Evolutionary conservation across 805 yeast species (phyloP).

Genomic region (Wickerhamiella brachini): DNA sequence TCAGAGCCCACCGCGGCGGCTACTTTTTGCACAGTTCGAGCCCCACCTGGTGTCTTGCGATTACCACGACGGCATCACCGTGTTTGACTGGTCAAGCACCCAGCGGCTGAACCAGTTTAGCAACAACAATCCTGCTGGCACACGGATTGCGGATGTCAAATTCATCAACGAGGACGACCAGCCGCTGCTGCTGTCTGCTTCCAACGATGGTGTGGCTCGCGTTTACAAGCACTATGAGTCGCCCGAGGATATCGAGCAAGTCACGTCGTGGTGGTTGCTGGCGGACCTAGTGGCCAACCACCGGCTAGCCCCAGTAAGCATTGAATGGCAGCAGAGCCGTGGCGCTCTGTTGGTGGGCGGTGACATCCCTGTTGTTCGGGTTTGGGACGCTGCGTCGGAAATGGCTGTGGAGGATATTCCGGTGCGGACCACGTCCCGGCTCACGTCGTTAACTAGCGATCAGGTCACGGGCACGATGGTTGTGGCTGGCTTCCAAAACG

Average conservation of each 20-base stretch:
- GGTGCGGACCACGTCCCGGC: conserved; percentile 77
- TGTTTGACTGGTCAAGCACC: conserved; percentile 74
- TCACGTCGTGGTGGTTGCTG: conserved; percentile 86
- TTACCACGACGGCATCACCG: conserved; percentile 67
- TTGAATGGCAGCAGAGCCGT: conserved; percentile 95
- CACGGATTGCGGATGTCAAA: conserved; percentile 74
- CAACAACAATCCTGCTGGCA: conserved; percentile 76
- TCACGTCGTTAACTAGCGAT: conserved; percentile 82
- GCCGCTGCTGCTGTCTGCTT: conserved; percentile 73
- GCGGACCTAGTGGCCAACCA: conserved; percentile 53
- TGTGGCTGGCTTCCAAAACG: conserved; percentile 87
- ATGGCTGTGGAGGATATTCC: conserved; percentile 77
- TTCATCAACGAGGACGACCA: conserved; percentile 85
- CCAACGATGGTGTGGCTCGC: conserved; percentile 88
- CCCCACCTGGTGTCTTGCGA: conserved; percentile 66
- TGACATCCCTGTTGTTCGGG: conserved; percentile 77
- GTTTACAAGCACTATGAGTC: conserved; percentile 67
- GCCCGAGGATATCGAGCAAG: conserved; percentile 39
- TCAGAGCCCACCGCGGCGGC: conserved; percentile 21
- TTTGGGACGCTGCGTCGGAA: conserved; percentile 97
- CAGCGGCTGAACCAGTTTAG: conserved; percentile 54
- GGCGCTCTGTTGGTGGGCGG: conserved; percentile 89
- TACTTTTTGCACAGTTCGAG: conserved; percentile 84
- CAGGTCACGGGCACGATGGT: conserved; percentile 88
- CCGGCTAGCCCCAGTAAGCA: conserved; percentile 65